Evolutionary conservation across 805 yeast species (phyloP).

Genomic region (Candida coleopterorum): DNA sequence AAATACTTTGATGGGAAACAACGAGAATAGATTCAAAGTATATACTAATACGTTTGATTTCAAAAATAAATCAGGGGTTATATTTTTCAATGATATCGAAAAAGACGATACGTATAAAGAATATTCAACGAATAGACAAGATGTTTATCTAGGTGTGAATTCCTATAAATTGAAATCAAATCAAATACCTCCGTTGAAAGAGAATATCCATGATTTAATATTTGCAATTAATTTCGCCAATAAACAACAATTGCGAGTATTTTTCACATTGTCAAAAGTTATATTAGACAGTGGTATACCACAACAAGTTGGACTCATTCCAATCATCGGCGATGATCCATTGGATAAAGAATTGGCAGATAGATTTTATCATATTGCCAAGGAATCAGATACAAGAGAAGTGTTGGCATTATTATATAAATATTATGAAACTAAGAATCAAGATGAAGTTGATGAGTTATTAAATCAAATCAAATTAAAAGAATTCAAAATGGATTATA

Average conservation of each 20-base stretch:
- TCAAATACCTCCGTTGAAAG: slow-evolving; percentile 62
- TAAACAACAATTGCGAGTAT: slow-evolving; percentile 44
- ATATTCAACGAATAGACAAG: slow-evolving; percentile 38
- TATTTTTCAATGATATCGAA: slow-evolving; percentile 77
- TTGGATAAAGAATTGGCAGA: slow-evolving; percentile 26
- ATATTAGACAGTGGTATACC: slow-evolving; percentile 59
- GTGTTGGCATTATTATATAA: slow-evolving; percentile 38
- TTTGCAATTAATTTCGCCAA: slow-evolving; percentile 62
- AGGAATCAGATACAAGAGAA: slow-evolving; percentile 26
- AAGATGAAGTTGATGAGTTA: slow-evolving; percentile 21
- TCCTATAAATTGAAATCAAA: slow-evolving; percentile 37
- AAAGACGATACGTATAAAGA: slow-evolving; percentile 49
- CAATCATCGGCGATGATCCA: slow-evolving; percentile 38
- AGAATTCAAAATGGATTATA: slow-evolving; percentile 16
- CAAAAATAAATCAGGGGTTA: slow-evolving; percentile 32
- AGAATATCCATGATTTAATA: slow-evolving; percentile 71
- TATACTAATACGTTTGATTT: slow-evolving; percentile 22
- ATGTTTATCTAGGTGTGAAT: slow-evolving; percentile 35
- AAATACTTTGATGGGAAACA: slow-evolving; percentile 23
- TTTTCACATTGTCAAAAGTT: slow-evolving; percentile 46
- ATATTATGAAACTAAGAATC: slow-evolving; percentile 22
- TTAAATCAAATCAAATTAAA: slow-evolving; percentile 14
- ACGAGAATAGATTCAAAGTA: slow-evolving; percentile 31
- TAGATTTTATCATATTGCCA: slow-evolving; percentile 29
- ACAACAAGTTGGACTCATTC: slow-evolving; percentile 80